Percentiles rank a stretch among this genome's conserved stretches.
phyloP scores from a whole-genome alignment of 2,329 filamentous ascomycete species.

The Trichoderma guizhouense region DNA sequence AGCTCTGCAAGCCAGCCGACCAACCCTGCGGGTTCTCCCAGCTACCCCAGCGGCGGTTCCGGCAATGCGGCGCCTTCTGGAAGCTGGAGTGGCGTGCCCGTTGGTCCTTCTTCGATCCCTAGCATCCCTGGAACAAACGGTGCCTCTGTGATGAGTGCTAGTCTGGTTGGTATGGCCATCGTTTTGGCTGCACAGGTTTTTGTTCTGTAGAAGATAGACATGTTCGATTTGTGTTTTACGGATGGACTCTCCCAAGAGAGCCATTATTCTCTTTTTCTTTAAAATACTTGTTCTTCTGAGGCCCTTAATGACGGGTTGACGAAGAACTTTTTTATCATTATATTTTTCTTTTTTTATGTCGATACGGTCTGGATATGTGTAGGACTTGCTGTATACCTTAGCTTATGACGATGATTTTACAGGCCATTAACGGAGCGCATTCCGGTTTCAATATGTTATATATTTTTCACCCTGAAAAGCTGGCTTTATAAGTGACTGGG shows the following conservation, averaged over 20 bases:
- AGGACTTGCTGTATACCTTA: slow-evolving; percentile 12
- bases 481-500: neutral
- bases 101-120: slow-evolving; percentile 22
- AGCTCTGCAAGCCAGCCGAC: slow-evolving; percentile 21
- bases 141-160: slow-evolving; percentile 34
- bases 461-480: neutral
- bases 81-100: slow-evolving; percentile 15
- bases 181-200: slow-evolving; percentile 29
- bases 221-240: neutral
- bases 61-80: slow-evolving; percentile 24
- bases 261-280: neutral
- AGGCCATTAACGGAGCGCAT: slow-evolving; percentile 9
- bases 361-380: slow-evolving; percentile 15
- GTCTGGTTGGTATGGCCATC: slow-evolving; percentile 28
- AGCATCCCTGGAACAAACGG: slow-evolving; percentile 45
- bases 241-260: neutral
- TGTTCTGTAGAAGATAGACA: slow-evolving; percentile 24
- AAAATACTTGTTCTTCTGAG: neutral
- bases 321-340: neutral
- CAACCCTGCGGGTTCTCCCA: neutral
- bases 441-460: slow-evolving; percentile 11
- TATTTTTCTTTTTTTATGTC: slow-evolving; percentile 6
- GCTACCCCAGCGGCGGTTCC: slow-evolving; percentile 18
- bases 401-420: slow-evolving; percentile 16
- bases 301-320: neutral